Percentiles rank a stretch among this genome's conserved stretches.
These are phyloP conservation scores for Colletotrichum karsti DNA, from an alignment of 2,329 filamentous ascomycete species.

Conservation along the genomic window DNA sequence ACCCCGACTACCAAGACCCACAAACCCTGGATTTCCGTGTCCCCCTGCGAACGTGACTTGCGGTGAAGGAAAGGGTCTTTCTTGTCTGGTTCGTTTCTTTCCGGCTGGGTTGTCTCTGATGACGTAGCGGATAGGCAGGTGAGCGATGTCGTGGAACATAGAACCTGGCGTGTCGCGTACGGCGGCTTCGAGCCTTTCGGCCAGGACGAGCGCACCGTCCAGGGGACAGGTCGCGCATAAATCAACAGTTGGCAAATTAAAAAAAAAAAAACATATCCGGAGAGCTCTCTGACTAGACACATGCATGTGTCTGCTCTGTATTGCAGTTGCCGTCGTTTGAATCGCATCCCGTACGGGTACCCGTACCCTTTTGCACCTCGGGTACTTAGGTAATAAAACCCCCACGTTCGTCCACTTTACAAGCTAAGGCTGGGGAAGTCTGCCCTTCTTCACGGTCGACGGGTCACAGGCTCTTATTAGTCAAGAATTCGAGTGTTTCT, in stretches of 20 bases:
- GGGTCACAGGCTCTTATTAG: no score
- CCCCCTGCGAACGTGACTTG: slow-evolving; percentile 2
- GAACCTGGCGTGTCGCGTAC: neutral
- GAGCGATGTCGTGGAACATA: neutral
- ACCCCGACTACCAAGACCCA: neutral
- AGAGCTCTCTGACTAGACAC: no score
- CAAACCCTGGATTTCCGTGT: neutral
- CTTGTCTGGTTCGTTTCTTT: neutral
- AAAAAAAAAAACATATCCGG: no score
- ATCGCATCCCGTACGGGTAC: neutral
- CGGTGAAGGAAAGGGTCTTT: neutral
- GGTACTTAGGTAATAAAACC: neutral
- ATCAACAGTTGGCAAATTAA: no score
- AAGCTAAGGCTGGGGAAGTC: neutral
- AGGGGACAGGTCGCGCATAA: no score
- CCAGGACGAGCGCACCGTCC: neutral
- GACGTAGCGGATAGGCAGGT: neutral
- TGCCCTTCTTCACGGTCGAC: neutral
- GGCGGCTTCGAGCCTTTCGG: neutral
- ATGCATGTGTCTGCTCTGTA: no score
- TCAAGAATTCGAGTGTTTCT: neutral
- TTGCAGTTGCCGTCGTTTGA: neutral
- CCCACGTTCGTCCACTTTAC: slow-evolving; percentile 8
- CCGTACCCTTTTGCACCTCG: neutral
- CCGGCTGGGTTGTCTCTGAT: neutral